Evolutionary conservation across 768 basidiomycete species (phyloP), one percentile per base, ranked within the genome.

Genomic region (Pleurotus pulmonarius): DNA sequence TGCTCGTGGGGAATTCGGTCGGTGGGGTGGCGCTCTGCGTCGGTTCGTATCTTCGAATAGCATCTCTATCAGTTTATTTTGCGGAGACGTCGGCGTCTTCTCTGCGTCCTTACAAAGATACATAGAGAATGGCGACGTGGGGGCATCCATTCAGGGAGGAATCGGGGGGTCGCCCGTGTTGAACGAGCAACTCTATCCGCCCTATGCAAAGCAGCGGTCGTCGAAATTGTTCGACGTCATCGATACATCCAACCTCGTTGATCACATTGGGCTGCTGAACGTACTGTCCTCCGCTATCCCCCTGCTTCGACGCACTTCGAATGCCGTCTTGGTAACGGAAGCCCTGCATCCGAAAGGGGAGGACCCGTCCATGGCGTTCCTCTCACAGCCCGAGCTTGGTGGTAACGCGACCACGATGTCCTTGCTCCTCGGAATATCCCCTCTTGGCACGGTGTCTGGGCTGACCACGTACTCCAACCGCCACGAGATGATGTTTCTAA

Each of bases 181-280:
- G n/a, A 64, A 65, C 49, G 56, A 51, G n/a, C 64, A 56, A 7
- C 67, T 69, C 20, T 70, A 72, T 56, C 53, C 46, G 5, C 13
- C 55, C 3, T 29, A 43, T 6, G 2, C 43, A 9, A 34, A 34
- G 29, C 8, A 34, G 29, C 16, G 46, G 16, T 43, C 48, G 11
- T 20, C 74, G 5, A 55, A 64, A 13, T 40, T 39, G 24, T 78
- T 76, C 65, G 65, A 75, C 53, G 65, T 74, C 49, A 71, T 76
- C 44, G 74, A 77, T 24, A 73, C 76, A 2, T 76, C 75, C 6
- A 76, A 76, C 58, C 60, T 77, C 7, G 58, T 58, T 34, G 76
- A 76, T 53, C 69, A 72, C 52, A 54, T 76, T 13, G 76, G 73
- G 1, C 57, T 75, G 12, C 58, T 76, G n/a, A 77, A 76, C 58